Conservation (phyloP, 2,329 filamentous ascomycete species). For the Diplodia scrobiculata region DNA sequence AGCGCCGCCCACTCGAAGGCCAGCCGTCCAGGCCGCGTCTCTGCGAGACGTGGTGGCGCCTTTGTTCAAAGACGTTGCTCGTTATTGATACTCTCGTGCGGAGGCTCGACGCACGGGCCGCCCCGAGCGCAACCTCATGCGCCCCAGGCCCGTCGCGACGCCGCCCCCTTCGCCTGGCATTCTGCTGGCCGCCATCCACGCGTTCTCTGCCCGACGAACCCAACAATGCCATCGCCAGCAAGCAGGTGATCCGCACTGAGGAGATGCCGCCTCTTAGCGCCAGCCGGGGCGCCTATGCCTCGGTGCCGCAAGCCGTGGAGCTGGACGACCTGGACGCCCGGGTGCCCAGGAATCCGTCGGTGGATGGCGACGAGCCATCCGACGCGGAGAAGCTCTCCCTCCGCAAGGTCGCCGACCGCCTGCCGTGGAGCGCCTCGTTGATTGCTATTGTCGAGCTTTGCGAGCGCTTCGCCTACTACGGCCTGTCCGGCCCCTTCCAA, state of each 20-base stretch:
- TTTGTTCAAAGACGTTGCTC: no score
- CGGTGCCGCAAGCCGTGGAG: conserved; percentile 23
- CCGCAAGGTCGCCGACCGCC: conserved; percentile 50
- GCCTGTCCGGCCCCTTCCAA: conserved; percentile 52
- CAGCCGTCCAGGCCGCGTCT: background rate
- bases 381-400: conserved; percentile 49
- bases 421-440: conserved; percentile 52
- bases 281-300: conserved; percentile 20
- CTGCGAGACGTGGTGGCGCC: no score
- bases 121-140: conserved; percentile 8
- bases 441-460: conserved; percentile 55
- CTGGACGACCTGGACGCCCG: conserved; percentile 2
- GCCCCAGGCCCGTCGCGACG: conserved; percentile 11
- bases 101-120: conserved; percentile 3
- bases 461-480: conserved; percentile 55
- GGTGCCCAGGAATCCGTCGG: conserved; percentile 5
- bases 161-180: background rate
- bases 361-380: conserved; percentile 41
- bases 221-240: background rate
- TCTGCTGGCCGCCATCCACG: background rate
- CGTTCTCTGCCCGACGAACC: conserved; percentile 1
- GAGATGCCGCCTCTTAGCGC: conserved; percentile 18
- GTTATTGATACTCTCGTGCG: conserved; percentile 10
- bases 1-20: background rate
- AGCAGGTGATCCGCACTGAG: background rate